phyloP scores from a whole-genome alignment of 176 grass and related monocot genomes.

The Carex cristatella region DNA sequence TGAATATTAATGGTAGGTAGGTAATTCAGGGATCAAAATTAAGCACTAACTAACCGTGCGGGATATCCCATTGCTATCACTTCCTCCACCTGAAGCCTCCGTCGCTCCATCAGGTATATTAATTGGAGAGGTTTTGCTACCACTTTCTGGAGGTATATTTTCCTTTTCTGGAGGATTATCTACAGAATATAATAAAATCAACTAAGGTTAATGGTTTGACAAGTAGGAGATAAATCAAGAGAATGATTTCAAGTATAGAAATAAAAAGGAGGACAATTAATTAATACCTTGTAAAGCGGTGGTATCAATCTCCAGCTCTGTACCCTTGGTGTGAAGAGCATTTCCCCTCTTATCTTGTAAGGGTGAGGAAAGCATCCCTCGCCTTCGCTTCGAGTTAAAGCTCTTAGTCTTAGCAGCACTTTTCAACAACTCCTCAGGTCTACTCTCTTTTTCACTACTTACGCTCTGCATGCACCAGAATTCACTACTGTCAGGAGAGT shows the following conservation, averaged over 20 bases:
- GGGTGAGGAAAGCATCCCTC: conserved; percentile 35
- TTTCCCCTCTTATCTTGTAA: conserved; percentile 47
- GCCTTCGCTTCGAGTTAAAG: conserved; percentile 40
- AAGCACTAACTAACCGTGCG: too few species aligned
- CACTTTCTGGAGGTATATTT: neutral
- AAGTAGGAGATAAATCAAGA: neutral
- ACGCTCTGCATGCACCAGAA: conserved; percentile 55
- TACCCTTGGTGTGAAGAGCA: conserved; percentile 23
- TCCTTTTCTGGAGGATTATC: conserved; percentile 5
- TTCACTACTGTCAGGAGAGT: conserved; percentile 26
- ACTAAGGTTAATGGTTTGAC: neutral
- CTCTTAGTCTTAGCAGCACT: too few species aligned
- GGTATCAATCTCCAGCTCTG: conserved; percentile 10
- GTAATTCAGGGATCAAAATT: too few species aligned
- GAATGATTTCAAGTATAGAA: neutral
- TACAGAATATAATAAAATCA: neutral
- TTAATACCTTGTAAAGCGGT: neutral
- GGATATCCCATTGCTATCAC: too few species aligned
- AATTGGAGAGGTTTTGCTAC: neutral
- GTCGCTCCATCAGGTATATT: neutral
- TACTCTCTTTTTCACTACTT: conserved; percentile 32
- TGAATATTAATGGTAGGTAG: neutral
- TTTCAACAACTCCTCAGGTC: neutral
- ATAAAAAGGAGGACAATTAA: neutral
- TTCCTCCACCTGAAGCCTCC: neutral